A percentile compares a stretch with the other conserved stretches of the same genome.
Evolutionary conservation across 495 filamentous ascomycete genomes (phyloP).

Genomic region (Daldinia vernicosa): DNA sequence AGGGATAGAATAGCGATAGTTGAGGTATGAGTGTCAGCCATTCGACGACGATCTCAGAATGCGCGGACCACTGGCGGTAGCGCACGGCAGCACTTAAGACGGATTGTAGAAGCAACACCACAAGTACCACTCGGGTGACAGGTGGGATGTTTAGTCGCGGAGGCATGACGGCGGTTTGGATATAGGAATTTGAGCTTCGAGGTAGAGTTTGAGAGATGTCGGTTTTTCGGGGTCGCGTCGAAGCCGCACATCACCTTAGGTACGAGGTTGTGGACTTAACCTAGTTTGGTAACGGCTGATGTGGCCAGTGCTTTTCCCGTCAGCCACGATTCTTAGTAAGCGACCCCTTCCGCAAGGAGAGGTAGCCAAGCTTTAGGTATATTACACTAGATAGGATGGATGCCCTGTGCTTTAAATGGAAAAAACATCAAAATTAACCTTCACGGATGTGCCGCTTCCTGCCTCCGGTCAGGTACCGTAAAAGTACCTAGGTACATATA

Average conservation of each 20-base stretch:
- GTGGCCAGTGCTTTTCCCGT: conserved; percentile 31
- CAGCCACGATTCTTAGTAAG: conserved; percentile 22
- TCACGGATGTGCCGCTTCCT: conserved; percentile 28
- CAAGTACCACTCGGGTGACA: conserved; percentile 82
- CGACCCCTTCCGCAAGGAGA: neutral
- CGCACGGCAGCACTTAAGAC: conserved; percentile 81
- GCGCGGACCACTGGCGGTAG: conserved; percentile 67
- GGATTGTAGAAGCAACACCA: conserved; percentile 77
- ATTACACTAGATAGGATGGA: neutral
- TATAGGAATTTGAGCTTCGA: conserved; percentile 27
- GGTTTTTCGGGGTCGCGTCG: conserved; percentile 38
- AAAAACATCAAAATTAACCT: conserved; percentile 31
- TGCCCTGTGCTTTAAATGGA: conserved; percentile 24
- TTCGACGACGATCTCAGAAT: conserved; percentile 72
- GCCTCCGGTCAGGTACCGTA: conserved; percentile 6
- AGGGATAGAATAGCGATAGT: conserved; percentile 84
- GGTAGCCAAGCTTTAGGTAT: neutral
- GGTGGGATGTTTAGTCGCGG: conserved; percentile 92
- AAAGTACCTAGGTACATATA: conserved; percentile 1
- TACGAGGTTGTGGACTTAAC: too few relatives aligned
- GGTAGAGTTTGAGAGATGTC: conserved; percentile 30
- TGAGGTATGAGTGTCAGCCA: conserved; percentile 89
- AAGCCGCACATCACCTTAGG: conserved; percentile 33
- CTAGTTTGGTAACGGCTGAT: conserved; percentile 22
- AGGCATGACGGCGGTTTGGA: conserved; percentile 64